These are phyloP conservation scores for Debaryomyces fabryi DNA, from an alignment of 1,139 yeast species.

Conservation along the genomic window DNA sequence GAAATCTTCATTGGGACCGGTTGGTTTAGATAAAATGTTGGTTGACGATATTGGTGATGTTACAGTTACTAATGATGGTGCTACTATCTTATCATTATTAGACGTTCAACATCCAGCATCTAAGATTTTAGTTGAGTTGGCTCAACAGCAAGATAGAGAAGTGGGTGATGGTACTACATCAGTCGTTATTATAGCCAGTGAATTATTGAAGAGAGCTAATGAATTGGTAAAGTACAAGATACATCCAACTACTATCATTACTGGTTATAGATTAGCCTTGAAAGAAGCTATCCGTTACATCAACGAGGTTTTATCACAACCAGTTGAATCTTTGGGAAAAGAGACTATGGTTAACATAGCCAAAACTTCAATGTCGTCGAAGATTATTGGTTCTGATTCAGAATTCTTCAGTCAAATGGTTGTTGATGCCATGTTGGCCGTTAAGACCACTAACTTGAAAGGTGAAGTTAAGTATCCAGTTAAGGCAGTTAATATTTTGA, in stretches of 20 bases:
- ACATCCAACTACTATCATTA: slow-evolving; percentile 96
- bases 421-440: slow-evolving; percentile 95
- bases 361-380: slow-evolving; percentile 95
- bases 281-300: slow-evolving; percentile 91
- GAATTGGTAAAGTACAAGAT: slow-evolving; percentile 91
- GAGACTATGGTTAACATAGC: slow-evolving; percentile 86
- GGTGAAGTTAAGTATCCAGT: slow-evolving; percentile 95
- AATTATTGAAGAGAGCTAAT: slow-evolving; percentile 87
- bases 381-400: slow-evolving; percentile 94
- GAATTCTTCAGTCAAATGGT: slow-evolving; percentile 89
- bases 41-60: slow-evolving; percentile 99
- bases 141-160: slow-evolving; percentile 98
- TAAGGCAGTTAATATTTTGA: slow-evolving; percentile 93
- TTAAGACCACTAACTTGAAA: slow-evolving; percentile 83
- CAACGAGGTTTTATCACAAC: slow-evolving; percentile 78
- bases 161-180: slow-evolving; percentile 98
- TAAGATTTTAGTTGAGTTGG: slow-evolving; percentile 92
- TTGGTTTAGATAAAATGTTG: slow-evolving; percentile 96
- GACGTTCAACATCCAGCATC: slow-evolving; percentile 99
- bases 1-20: slow-evolving; percentile 96
- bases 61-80: slow-evolving; percentile 98
- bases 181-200: slow-evolving; percentile 96
- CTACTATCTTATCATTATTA: slow-evolving; percentile 84
- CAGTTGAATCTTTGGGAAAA: slow-evolving; percentile 82
- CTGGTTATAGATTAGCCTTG: slow-evolving; percentile 92